Evolutionary conservation across 73 alveolate species (phyloP), one percentile per base, ranked within the genome.

Genomic region (Paramecium biaurelia): DNA sequence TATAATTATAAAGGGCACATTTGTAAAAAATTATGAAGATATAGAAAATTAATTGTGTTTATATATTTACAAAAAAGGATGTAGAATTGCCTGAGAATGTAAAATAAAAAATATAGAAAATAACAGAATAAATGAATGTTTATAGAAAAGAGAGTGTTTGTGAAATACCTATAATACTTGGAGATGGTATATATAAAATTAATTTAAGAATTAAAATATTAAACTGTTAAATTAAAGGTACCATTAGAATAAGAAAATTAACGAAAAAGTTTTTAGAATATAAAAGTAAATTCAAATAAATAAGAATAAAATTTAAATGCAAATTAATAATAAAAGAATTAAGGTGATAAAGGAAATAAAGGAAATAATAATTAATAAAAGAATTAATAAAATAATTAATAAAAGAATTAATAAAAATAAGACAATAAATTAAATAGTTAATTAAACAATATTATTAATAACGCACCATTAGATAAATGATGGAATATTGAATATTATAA

Each of bases 81-180:
- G 12, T 37, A 2, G 70, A 35, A 37, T 34, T 24, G 5, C 34
- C 23, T 11, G 63, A 76, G 8, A 20, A 14, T 8, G 20, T 18
- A 2, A 38, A 76, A 18, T 14, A 30, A 34, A 76, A 42, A 35
- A 14, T 76, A 76, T 57, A 76, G 23, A 21, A 76, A 76, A 14
- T 76, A 21, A 47, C 58, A 14, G 58, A 47, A 47, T 15, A 47
- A 32, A 18, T 76, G 42, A 18, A 76, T 15, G 18, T 38, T 20
- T 76, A 2, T 42, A 37, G n/a, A 38, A 21, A 76, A 21, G 89
- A 76, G 12, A 24, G 57, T 76, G 45, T 32, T 32, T 76, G 63
- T 76, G 89, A 76, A 38, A 76, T 76, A 35, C 89, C 89, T 1
- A 24, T 76, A 42, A 76, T 76, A 8, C 18, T 76, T 8, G 70